Conservation (phyloP, 768 basidiomycete genomes). For the Porphyrellus cyaneotinctus region DNA sequence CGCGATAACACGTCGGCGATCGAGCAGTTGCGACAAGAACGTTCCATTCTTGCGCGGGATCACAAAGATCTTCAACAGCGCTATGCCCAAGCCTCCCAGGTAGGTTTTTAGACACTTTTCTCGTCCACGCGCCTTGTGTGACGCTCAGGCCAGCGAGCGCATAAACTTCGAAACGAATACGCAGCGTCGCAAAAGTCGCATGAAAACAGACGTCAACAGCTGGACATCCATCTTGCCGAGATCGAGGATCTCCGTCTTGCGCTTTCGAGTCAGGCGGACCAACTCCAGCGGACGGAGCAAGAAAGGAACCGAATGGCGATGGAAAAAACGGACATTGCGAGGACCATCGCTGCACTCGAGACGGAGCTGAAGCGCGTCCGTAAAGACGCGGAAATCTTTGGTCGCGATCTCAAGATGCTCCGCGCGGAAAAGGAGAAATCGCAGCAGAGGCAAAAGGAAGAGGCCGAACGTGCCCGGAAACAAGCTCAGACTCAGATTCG, state of each 20-base stretch:
- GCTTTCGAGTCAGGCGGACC: conserved; percentile 54
- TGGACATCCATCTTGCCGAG: conserved; percentile 67
- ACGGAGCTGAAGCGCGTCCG: conserved; percentile 72
- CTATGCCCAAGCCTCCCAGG: conserved; percentile 65
- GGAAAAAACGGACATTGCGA: conserved; percentile 63
- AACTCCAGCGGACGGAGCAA: conserved; percentile 58
- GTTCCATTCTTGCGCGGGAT: conserved; percentile 61
- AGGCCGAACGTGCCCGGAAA: conserved; percentile 60
- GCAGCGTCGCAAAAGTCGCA: conserved; percentile 60
- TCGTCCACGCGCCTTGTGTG: too few relatives aligned
- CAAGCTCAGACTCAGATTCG: conserved; percentile 65
- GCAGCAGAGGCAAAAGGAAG: conserved; percentile 53
- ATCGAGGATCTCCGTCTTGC: conserved; percentile 74
- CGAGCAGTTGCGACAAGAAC: conserved; percentile 73
- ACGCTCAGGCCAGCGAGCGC: conserved; percentile 57
- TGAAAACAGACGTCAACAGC: conserved; percentile 65
- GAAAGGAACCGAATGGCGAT: conserved; percentile 59
- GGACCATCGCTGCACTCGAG: conserved; percentile 64
- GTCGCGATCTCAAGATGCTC: conserved; percentile 68
- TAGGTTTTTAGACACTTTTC: conserved; percentile 28
- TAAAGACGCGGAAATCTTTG: conserved; percentile 72
- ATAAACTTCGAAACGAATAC: conserved; percentile 60
- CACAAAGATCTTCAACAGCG: conserved; percentile 70
- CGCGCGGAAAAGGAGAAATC: conserved; percentile 63
- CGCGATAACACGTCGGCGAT: conserved; percentile 67